Conservation (phyloP, 495 filamentous ascomycete species). For the Cercophora scortea region DNA sequence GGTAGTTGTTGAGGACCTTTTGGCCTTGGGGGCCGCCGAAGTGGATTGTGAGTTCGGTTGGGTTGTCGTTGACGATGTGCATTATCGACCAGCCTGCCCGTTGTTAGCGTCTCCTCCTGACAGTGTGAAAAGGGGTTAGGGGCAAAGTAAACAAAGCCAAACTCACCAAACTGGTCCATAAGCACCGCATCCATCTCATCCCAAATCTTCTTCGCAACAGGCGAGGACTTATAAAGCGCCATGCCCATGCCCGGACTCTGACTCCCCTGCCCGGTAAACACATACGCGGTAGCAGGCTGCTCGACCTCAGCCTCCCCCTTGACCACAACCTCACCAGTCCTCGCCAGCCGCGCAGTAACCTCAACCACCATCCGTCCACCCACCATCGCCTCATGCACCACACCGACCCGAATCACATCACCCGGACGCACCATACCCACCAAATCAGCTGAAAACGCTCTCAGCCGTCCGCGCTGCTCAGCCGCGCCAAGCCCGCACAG, state of each 20-base stretch:
- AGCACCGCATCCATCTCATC: constrained; percentile 50
- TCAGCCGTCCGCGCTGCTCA: background rate
- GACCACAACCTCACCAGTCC: constrained; percentile 22
- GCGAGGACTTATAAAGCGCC: constrained; percentile 80
- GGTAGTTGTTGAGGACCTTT: constrained; percentile 89
- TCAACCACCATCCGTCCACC: constrained; percentile 33
- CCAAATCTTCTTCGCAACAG: constrained; percentile 87
- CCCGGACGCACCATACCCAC: background rate
- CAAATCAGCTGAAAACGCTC: background rate
- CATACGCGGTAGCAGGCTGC: constrained; percentile 79
- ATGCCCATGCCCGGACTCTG: constrained; percentile 97
- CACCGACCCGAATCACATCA: background rate
- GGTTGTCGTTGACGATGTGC: constrained; percentile 93
- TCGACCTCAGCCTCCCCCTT: constrained; percentile 86
- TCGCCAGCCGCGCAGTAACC: constrained; percentile 37
- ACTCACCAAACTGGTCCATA: background rate
- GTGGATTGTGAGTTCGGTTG: constrained; percentile 87
- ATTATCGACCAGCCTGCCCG: constrained; percentile 70
- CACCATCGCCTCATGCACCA: background rate
- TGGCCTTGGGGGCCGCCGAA: constrained; percentile 89
- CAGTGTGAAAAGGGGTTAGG: no score
- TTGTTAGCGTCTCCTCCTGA: background rate
- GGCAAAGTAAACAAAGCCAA: background rate
- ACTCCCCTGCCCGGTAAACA: constrained; percentile 89
- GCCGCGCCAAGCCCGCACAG: no score